Conservation (phyloP, 1,139 yeast species). For the Lodderomyces metapsilosis region DNA sequence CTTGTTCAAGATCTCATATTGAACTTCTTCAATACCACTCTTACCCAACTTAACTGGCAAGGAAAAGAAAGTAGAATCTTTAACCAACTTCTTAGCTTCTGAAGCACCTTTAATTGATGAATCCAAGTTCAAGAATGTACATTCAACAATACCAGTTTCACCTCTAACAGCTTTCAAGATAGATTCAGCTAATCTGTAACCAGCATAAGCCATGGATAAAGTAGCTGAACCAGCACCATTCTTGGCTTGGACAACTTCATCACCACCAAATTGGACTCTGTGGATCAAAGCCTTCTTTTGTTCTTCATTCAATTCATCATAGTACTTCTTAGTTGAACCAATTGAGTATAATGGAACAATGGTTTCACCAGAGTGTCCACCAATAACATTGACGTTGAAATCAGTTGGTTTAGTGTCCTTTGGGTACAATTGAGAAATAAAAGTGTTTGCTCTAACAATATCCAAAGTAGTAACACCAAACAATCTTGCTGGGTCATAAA, state of each 20-base stretch:
- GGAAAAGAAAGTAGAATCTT: slow-evolving; percentile 90
- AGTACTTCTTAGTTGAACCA: slow-evolving; percentile 46
- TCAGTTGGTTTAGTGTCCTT: slow-evolving; percentile 59
- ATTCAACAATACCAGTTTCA: slow-evolving; percentile 69
- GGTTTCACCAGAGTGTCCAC: slow-evolving; percentile 99
- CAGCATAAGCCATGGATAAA: slow-evolving; percentile 98
- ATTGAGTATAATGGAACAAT: slow-evolving; percentile 88
- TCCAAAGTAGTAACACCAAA: slow-evolving; percentile 98
- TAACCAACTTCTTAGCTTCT: slow-evolving; percentile 72
- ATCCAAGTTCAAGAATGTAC: slow-evolving; percentile 61
- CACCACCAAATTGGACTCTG: slow-evolving; percentile 99
- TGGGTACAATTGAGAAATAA: slow-evolving; percentile 65
- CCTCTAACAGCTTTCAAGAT: slow-evolving; percentile 78
- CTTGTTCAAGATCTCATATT: slow-evolving; percentile 50
- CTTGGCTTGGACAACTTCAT: slow-evolving; percentile 98
- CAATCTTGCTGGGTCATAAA: slow-evolving; percentile 85
- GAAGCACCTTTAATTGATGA: slow-evolving; percentile 54
- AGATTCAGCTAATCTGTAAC: slow-evolving; percentile 89
- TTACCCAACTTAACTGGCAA: slow-evolving; percentile 88
- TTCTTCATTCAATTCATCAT: slow-evolving; percentile 47
- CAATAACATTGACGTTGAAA: slow-evolving; percentile 80
- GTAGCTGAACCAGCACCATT: slow-evolving; percentile 99
- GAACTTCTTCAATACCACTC: slow-evolving; percentile 76
- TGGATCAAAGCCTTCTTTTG: slow-evolving; percentile 71
- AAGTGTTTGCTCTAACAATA: slow-evolving; percentile 89